Conservation (phyloP, 2,329 filamentous ascomycete genomes). For the Cercospora beticola region DNA sequence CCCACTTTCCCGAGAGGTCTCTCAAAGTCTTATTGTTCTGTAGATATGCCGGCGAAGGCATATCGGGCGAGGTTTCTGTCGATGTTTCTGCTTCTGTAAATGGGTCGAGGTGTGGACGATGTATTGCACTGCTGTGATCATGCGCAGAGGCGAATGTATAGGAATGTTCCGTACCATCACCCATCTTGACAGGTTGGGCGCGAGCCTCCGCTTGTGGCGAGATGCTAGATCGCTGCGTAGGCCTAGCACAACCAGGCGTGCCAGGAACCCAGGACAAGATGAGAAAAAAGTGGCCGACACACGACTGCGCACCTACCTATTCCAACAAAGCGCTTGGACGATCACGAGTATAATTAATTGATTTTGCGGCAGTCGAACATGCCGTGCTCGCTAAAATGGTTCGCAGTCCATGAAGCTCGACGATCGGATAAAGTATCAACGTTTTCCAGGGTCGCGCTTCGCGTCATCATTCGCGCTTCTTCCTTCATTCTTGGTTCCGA, state of each 20-base stretch:
- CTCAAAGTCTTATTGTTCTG: slow-evolving; percentile 11
- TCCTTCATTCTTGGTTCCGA: not conserved
- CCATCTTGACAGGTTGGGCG: not conserved
- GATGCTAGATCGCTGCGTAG: not conserved
- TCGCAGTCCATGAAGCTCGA: not conserved
- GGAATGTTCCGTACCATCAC: not conserved
- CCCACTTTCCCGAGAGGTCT: slow-evolving; percentile 12
- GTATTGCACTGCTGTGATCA: not conserved
- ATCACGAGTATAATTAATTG: slow-evolving; percentile 1
- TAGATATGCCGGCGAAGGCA: slow-evolving; percentile 2
- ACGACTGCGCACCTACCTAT: not conserved
- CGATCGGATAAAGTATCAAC: not conserved
- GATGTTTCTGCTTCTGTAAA: not conserved
- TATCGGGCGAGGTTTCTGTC: not conserved
- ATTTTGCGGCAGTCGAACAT: not conserved
- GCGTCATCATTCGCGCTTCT: not conserved
- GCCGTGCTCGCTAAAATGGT: not conserved
- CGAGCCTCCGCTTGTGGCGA: not conserved
- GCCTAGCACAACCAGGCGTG: not conserved
- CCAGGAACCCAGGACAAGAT: not conserved
- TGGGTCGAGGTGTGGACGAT: not conserved
- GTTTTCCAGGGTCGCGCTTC: slow-evolving; percentile 5
- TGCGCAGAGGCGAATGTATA: not conserved
- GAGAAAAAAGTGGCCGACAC: not conserved
- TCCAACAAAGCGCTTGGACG: not conserved